These are phyloP conservation scores for Hypomontagnella monticulosa DNA, from an alignment of 495 filamentous ascomycete species.

Conservation along the genomic window DNA sequence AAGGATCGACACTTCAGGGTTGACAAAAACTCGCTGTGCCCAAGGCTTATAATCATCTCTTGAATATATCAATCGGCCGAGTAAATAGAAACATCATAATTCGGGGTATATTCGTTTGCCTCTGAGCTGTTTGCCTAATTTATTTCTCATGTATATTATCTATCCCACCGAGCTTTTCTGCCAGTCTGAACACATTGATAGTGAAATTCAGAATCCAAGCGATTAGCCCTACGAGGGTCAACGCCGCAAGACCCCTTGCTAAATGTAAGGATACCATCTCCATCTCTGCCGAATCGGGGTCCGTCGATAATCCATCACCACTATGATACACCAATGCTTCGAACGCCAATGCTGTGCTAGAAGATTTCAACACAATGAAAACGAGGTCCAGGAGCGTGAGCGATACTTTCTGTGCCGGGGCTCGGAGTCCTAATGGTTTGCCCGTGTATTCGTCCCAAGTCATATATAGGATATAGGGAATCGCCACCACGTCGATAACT, in stretches of 20 bases:
- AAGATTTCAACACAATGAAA: slow-evolving; percentile 96
- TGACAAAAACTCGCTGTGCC: too few relatives aligned
- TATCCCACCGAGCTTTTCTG: slow-evolving; percentile 72
- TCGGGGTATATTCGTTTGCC: slow-evolving; percentile 31
- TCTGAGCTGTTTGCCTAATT: slow-evolving; percentile 27
- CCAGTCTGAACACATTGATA: slow-evolving; percentile 86
- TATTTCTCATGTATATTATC: slow-evolving; percentile 54
- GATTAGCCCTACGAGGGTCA: slow-evolving; percentile 83
- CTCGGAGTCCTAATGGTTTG: slow-evolving; percentile 88
- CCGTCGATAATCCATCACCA: slow-evolving; percentile 34
- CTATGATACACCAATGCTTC: slow-evolving; percentile 78
- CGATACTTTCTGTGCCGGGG: slow-evolving; percentile 82
- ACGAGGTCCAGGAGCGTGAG: slow-evolving; percentile 90
- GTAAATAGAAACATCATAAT: not conserved
- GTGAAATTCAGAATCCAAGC: slow-evolving; percentile 92
- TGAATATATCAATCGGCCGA: not conserved
- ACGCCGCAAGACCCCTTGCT: slow-evolving; percentile 80
- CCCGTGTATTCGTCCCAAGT: slow-evolving; percentile 96
- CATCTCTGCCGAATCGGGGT: slow-evolving; percentile 3
- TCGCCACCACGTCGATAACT: slow-evolving; percentile 85
- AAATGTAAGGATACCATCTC: slow-evolving; percentile 66
- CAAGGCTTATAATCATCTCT: too few relatives aligned
- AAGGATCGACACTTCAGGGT: too few relatives aligned
- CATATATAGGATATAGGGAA: slow-evolving; percentile 91
- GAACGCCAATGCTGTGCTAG: slow-evolving; percentile 90